Evolutionary conservation across 2,329 filamentous ascomycete species (phyloP), one percentile per base, ranked within the genome.

Genomic region (Ophiostoma ulmi): DNA sequence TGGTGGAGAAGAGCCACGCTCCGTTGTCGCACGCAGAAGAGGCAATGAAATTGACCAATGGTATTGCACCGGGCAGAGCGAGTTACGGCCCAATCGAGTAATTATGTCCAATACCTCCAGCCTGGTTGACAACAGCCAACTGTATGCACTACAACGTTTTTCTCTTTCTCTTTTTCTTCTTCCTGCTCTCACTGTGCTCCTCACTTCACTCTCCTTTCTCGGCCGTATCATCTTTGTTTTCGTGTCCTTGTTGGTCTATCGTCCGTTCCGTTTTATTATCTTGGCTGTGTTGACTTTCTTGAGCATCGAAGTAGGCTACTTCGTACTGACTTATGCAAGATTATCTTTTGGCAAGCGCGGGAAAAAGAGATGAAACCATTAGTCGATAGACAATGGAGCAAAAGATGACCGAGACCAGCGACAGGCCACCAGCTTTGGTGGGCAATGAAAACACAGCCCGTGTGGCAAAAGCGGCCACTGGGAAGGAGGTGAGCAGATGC

Each of bases 21-120:
- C 71, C 71, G 71, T 72, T 72, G 69, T 72, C 71, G 71, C 71
- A 72, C 61, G 48, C 41, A 52, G 6, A 36, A n/a, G 13, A 11
- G 63, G 31, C 26, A 22, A 22, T 11, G 20, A 17, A 22, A 20
- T 3, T 22, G 36, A 17, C 63, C 63, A 65, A 65, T 65, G 26
- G 63, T n/a, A 65, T 38, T 65, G 20, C 63, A 65, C 63, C 17
- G 11, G 63, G 17, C 35, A 65, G n/a, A 22, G 35, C 63, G 31
- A 38, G 31, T 65, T 65, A n/a, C 11, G 35, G 35, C 63, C 63
- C 36, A 65, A 65, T 65, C 35, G 35, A 38, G 63, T 65, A 65
- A 65, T 65, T 39, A 35, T 63, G 63, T 65, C 63, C n/a, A 65
- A 65, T 65, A 39, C 63, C 63, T 17, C 35, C 63, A 63, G 58